Evolutionary conservation across 306 rosid species (phyloP), one percentile per base, ranked within the genome.

Genomic region (Chamaecrista fasciculata): DNA sequence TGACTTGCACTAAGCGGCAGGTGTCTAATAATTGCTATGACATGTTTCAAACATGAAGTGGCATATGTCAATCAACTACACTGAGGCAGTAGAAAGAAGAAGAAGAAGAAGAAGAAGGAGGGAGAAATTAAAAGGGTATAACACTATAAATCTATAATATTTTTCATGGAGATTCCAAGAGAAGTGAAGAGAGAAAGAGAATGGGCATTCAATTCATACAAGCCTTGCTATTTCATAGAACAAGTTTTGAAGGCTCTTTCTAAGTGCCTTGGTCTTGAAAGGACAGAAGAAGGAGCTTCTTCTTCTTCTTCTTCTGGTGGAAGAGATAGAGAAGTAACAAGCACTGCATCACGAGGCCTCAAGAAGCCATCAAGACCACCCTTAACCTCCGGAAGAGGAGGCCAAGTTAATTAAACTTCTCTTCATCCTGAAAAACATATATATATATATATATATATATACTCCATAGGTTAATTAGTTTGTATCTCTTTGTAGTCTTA

Each of bases 321-420:
- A 5, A 58, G 49, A 57, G 67, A 18, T 59, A 55, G 66, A 53
- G 79, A 49, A 60, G 55, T 46, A 40, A 69, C 80, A 40, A 4
- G 58, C 46, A 70, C 76, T 29, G 60, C 24, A 25, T 57, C 74
- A 39, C 62, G 51, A 21, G 77, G 57, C 43, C 12, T 66, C 16
- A 62, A 34, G 72, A 69, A 66, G 52, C 78, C 86, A 51, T 75
- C 85, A 59, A 76, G 69, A 43, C 77, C 86, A 40, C 79, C 78
- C 0, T 18, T 79, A 31, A 71, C 69, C 37, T 59, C 48, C 14
- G 91, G 91, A 21, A 23, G 29, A 9, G 85, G 86, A 12, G 72
- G 80, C 63, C 89, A 81, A 48, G 68, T 57, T 64, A 84, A n/a
- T n/a, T n/a, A n/a, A n/a, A 79, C 67, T 14, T 16, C 69, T 49